Conservation (phyloP, 352 stramenopile genomes). For the Phytophthora pistaciae region DNA sequence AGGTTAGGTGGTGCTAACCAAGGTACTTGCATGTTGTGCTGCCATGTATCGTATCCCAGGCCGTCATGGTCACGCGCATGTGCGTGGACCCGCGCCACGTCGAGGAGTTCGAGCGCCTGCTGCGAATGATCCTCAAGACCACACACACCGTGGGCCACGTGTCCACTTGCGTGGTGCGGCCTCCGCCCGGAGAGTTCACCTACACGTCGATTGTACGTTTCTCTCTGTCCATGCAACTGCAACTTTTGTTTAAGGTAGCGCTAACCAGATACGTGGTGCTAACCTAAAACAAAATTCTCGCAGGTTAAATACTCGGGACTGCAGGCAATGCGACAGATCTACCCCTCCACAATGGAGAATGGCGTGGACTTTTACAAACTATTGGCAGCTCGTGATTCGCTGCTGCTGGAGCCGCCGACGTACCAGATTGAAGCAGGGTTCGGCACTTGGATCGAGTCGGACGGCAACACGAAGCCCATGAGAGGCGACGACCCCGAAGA, state of each 20-base stretch:
- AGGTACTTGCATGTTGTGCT: neutral
- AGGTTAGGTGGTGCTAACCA: neutral
- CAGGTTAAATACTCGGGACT: conserved; percentile 87
- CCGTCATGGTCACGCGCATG: conserved; percentile 88
- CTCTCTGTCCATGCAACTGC: neutral
- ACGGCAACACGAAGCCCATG: conserved; percentile 85
- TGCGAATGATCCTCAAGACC: conserved; percentile 85
- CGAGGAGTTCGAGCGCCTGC: conserved; percentile 81
- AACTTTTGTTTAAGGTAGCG: neutral
- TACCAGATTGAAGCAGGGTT: conserved; percentile 90
- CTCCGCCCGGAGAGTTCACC: conserved; percentile 73
- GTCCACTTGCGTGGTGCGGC: conserved; percentile 85
- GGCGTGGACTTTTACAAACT: conserved; percentile 85
- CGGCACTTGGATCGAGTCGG: conserved; percentile 85
- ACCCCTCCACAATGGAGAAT: conserved; percentile 67
- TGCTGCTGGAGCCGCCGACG: conserved; percentile 79
- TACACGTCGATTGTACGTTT: conserved; percentile 85
- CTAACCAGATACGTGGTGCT: neutral
- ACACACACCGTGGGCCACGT: conserved; percentile 84
- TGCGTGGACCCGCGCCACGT: conserved; percentile 76
- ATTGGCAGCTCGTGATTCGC: conserved; percentile 74
- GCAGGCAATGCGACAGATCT: conserved; percentile 79
- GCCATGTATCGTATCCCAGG: conserved; percentile 39
- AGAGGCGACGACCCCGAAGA: conserved; percentile 72
- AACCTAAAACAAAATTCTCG: conserved; percentile 4